These are phyloP conservation scores for Paragyromitra xinjiangensis DNA, from an alignment of 495 filamentous ascomycete genomes.

Conservation along the genomic window DNA sequence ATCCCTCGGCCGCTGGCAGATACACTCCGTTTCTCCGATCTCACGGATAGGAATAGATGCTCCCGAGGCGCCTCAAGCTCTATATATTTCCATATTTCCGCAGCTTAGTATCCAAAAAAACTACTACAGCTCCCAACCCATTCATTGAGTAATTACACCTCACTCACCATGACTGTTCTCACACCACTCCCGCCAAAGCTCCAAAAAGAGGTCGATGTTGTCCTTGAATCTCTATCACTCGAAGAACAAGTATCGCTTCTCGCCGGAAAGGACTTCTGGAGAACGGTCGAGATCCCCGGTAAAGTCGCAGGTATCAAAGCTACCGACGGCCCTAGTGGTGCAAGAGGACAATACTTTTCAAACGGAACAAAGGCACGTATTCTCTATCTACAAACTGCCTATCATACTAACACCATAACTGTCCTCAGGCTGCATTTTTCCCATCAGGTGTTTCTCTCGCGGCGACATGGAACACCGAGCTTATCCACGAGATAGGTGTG, in stretches of 20 bases:
- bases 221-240: constrained; percentile 46
- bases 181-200: constrained; percentile 18
- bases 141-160: not conserved
- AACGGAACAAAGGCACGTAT: constrained; percentile 68
- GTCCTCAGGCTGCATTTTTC: constrained; percentile 70
- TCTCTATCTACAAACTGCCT: not conserved
- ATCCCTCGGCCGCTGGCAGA: not conserved
- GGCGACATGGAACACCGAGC: constrained; percentile 77
- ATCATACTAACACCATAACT: constrained; percentile 59
- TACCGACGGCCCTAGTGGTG: constrained; percentile 82
- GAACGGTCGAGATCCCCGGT: constrained; percentile 71
- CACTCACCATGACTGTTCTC: not conserved
- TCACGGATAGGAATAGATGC: not conserved
- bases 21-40: not conserved
- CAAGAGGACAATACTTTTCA: constrained; percentile 74
- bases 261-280: constrained; percentile 78
- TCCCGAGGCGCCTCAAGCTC: too few relatives aligned
- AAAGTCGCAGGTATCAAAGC: constrained; percentile 68
- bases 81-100: not conserved
- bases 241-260: constrained; percentile 66
- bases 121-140: not conserved
- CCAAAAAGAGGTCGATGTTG: constrained; percentile 44
- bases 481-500: constrained; percentile 73
- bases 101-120: not conserved
- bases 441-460: constrained; percentile 80